phyloP scores from a whole-genome alignment of 495 filamentous ascomycete species.

The Hyaloscypha hepaticicola region DNA sequence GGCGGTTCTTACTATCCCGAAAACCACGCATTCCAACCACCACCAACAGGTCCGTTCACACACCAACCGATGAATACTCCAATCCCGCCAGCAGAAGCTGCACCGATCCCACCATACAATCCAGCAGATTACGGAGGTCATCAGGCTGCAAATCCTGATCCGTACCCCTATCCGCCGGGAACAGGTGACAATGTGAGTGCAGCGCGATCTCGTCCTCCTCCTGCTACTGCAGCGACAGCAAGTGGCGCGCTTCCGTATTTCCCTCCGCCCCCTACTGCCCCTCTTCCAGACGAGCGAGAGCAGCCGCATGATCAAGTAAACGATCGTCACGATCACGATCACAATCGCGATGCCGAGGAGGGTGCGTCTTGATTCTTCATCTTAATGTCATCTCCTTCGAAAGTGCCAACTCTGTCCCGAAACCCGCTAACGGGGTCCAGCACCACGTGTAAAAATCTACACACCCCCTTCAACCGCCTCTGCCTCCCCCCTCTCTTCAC shows the following conservation, averaged over 20 bases:
- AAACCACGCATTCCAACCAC: conserved; percentile 43
- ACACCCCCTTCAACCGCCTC: conserved; percentile 13
- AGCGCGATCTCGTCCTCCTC: conserved; percentile 20
- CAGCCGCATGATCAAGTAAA: conserved; percentile 1
- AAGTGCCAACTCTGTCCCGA: neutral
- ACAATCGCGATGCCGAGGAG: conserved; percentile 19
- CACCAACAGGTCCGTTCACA: conserved; percentile 32
- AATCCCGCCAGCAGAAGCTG: conserved; percentile 20
- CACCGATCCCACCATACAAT: conserved; percentile 40
- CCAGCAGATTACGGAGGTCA: conserved; percentile 40
- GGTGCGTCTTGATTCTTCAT: conserved; percentile 27
- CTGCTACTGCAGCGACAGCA: neutral
- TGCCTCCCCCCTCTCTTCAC: conserved; percentile 2
- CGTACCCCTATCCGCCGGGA: conserved; percentile 25
- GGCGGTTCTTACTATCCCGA: conserved; percentile 51
- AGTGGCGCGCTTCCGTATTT: conserved; percentile 24
- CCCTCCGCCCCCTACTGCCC: conserved; percentile 30
- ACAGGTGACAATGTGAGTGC: conserved; percentile 37
- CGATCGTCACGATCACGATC: conserved; percentile 10
- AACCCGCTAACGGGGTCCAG: neutral
- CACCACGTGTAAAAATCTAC: conserved; percentile 18
- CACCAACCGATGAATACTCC: conserved; percentile 21
- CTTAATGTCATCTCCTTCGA: conserved; percentile 1
- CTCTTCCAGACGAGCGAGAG: conserved; percentile 25
- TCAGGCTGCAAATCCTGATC: conserved; percentile 26